These are phyloP conservation scores for Schizochytrium sp. DNA, from an alignment of 108 stramenopile genomes.

Conservation along the genomic window DNA sequence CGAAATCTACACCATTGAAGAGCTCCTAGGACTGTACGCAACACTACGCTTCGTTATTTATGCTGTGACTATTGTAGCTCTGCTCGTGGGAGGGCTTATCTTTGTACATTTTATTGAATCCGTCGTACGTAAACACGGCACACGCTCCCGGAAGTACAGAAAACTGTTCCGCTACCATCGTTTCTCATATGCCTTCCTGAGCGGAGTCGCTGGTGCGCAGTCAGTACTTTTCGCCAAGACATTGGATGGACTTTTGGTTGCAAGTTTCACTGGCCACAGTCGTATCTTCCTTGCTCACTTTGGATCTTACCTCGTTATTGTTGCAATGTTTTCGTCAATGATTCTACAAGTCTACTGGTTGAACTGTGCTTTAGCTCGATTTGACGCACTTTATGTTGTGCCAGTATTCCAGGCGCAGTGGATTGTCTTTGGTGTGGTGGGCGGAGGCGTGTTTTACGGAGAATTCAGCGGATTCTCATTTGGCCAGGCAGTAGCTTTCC, in stretches of 20 bases:
- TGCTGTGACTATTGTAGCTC: conserved; percentile 3
- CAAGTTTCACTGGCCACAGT: conserved; percentile 47
- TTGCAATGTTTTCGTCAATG: conserved; percentile 1
- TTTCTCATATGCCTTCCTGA: conserved; percentile 38
- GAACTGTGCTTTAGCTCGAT: conserved; percentile 3
- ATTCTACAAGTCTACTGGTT: conserved; percentile 47
- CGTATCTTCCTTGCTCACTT: conserved; percentile 19
- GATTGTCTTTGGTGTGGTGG: conserved; percentile 52
- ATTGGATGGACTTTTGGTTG: conserved; percentile 16
- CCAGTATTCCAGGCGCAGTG: conserved; percentile 62
- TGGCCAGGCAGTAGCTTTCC: conserved; percentile 26
- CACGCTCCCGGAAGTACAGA: conserved; percentile 30
- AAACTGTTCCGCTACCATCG: conserved; percentile 17
- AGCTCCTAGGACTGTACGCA: conserved; percentile 34
- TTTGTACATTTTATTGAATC: not conserved
- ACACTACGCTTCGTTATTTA: conserved; percentile 45
- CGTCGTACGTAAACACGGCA: not conserved
- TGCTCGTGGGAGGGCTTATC: conserved; percentile 1
- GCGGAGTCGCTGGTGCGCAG: conserved; percentile 59
- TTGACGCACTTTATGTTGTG: conserved; percentile 61
- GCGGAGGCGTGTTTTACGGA: conserved; percentile 58
- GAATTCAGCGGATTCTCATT: conserved; percentile 47
- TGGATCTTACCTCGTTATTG: conserved; percentile 23
- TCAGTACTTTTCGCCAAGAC: conserved; percentile 61
- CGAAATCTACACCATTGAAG: conserved; percentile 14